Evolutionary conservation across 805 yeast genomes (phyloP).

Genomic region (Cyberlindnera saturnus): DNA sequence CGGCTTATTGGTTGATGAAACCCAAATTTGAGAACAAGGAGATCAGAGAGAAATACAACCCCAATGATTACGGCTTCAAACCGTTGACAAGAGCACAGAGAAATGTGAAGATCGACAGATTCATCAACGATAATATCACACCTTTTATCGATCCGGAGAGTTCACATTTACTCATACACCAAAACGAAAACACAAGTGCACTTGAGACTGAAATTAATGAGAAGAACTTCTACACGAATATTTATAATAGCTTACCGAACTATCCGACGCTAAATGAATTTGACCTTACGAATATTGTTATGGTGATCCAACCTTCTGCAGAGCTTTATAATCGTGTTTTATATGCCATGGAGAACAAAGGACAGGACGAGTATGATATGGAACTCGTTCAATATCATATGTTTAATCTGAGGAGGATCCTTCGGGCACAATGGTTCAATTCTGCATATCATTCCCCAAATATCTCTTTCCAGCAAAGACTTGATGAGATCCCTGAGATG

Average conservation of each 20-base stretch:
- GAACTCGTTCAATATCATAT: conserved; percentile 37
- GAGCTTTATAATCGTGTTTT: conserved; percentile 17
- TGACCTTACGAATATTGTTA: conserved; percentile 38
- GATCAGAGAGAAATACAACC: conserved; percentile 14
- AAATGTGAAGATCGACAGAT: conserved; percentile 9
- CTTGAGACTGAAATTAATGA: conserved; percentile 1
- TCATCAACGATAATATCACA: conserved; percentile 3
- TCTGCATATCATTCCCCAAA: conserved; percentile 1
- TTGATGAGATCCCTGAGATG: conserved; percentile 19
- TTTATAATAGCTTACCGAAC: conserved; percentile 36
- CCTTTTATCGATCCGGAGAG: conserved; percentile 2
- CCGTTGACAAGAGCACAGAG: conserved; percentile 19
- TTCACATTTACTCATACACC: too few relatives aligned
- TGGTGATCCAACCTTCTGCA: conserved; percentile 51
- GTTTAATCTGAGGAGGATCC: conserved; percentile 20
- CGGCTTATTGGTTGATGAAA: conserved; percentile 35
- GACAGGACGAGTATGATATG: conserved; percentile 43
- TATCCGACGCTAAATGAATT: conserved; percentile 25
- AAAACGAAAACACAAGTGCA: too few relatives aligned
- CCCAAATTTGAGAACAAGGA: conserved; percentile 21
- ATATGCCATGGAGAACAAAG: conserved; percentile 23
- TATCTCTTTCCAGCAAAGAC: conserved; percentile 5
- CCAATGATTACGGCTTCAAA: conserved; percentile 16
- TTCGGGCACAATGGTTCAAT: conserved; percentile 7
- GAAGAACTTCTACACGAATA: conserved; percentile 17